Percentiles rank a stretch among this genome's conserved stretches.
phyloP scores from a whole-genome alignment of 805 yeast genomes.

The Priceomyces carsonii region DNA sequence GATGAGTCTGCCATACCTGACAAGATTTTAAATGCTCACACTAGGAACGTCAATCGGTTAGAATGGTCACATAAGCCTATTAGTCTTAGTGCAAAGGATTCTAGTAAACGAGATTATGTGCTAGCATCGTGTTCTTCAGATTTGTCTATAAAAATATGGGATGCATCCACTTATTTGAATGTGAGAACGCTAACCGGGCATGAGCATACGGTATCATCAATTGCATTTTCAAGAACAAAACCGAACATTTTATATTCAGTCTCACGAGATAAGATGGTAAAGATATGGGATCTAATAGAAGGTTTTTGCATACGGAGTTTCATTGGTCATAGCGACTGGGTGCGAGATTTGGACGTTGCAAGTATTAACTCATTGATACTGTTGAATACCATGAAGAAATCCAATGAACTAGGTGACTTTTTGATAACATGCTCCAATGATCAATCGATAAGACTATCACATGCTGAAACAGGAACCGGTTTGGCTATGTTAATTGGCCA shows the following conservation, averaged over 20 bases:
- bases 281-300: constrained; percentile 63
- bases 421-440: constrained; percentile 78
- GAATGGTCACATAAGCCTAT: constrained; percentile 50
- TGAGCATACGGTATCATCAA: constrained; percentile 77
- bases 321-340: constrained; percentile 88
- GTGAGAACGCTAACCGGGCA: constrained; percentile 76
- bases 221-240: constrained; percentile 50
- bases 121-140: constrained; percentile 56
- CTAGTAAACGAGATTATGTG: constrained; percentile 19
- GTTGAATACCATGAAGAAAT: constrained; percentile 10
- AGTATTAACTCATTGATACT: constrained; percentile 16
- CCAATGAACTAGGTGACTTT: constrained; percentile 48
- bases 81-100: constrained; percentile 24
- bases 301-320: constrained; percentile 71
- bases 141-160: constrained; percentile 70
- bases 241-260: constrained; percentile 56
- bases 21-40: constrained; percentile 69
- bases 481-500: constrained; percentile 72
- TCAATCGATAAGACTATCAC: constrained; percentile 68
- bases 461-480: constrained; percentile 66
- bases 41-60: constrained; percentile 62
- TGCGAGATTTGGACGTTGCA: constrained; percentile 57
- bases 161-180: constrained; percentile 50
- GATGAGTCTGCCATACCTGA: constrained; percentile 62
- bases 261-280: constrained; percentile 63